Evolutionary conservation across 345 rosid genomes (phyloP).

Genomic region (Melastoma malabathricum): DNA sequence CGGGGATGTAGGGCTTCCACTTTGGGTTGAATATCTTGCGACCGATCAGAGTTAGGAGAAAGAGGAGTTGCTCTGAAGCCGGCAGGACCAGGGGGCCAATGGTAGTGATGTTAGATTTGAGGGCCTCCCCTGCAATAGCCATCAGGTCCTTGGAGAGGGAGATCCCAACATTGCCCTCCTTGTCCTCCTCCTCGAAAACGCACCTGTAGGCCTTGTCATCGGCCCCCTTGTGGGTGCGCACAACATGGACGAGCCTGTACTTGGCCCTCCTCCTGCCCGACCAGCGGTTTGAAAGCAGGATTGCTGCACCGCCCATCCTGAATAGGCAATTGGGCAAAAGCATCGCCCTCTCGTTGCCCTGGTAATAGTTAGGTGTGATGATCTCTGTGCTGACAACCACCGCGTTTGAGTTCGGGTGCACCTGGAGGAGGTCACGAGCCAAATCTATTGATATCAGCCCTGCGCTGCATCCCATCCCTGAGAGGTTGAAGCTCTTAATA

Average conservation of each 20-base stretch:
- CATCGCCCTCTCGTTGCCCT: slow-evolving; percentile 68
- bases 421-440: slow-evolving; percentile 62
- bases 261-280: slow-evolving; percentile 49
- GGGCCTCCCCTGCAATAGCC: slow-evolving; percentile 75
- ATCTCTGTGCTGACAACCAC: slow-evolving; percentile 63
- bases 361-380: slow-evolving; percentile 55
- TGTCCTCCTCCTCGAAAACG: slow-evolving; percentile 60
- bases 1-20: slow-evolving; percentile 70
- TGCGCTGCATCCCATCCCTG: slow-evolving; percentile 84
- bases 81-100: slow-evolving; percentile 70
- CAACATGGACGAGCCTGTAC: slow-evolving; percentile 54
- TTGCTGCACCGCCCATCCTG: slow-evolving; percentile 72
- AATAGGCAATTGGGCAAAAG: slow-evolving; percentile 70
- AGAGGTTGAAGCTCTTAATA: slow-evolving; percentile 64
- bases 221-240: slow-evolving; percentile 67
- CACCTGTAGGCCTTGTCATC: slow-evolving; percentile 60
- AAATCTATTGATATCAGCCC: slow-evolving; percentile 55
- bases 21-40: slow-evolving; percentile 52
- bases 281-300: slow-evolving; percentile 49
- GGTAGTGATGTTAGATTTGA: slow-evolving; percentile 66
- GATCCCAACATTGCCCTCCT: slow-evolving; percentile 51
- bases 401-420: slow-evolving; percentile 54
- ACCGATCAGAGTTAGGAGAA: slow-evolving; percentile 41
- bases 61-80: slow-evolving; percentile 64
- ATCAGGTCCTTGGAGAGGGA: slow-evolving; percentile 57